A percentile compares a stretch with the other conserved stretches of the same genome.
These are phyloP conservation scores for Podaxis pistillaris DNA, from an alignment of 768 basidiomycete species.

Conservation along the genomic window DNA sequence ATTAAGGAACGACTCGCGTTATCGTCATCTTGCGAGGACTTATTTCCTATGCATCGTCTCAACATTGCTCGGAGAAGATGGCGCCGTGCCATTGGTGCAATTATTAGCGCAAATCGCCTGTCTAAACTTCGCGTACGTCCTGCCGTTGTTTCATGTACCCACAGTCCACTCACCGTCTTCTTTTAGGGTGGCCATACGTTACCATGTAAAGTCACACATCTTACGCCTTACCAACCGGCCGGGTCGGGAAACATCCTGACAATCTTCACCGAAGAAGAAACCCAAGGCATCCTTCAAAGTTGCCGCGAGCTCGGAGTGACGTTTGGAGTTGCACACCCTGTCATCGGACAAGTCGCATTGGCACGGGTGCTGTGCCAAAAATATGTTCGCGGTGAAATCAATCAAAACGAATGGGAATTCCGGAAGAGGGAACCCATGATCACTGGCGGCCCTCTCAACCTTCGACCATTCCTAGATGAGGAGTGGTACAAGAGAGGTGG, in stretches of 20 bases:
- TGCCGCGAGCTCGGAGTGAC: conserved; percentile 45
- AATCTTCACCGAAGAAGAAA: conserved; percentile 29
- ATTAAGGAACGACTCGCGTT: conserved; percentile 40
- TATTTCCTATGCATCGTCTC: conserved; percentile 31
- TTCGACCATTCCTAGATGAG: conserved; percentile 48
- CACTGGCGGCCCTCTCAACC: conserved; percentile 47
- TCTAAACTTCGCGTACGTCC: conserved; percentile 34
- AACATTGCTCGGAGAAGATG: conserved; percentile 40
- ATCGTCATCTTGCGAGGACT: conserved; percentile 34
- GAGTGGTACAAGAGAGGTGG: conserved; percentile 48
- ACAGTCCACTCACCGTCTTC: not conserved
- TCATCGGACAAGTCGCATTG: conserved; percentile 51
- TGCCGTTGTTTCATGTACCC: not conserved
- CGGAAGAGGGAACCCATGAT: conserved; percentile 48
- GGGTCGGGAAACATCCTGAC: conserved; percentile 24
- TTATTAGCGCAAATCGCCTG: conserved; percentile 33
- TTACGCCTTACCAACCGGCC: conserved; percentile 36
- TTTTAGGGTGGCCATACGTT: conserved; percentile 57
- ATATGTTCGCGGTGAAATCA: conserved; percentile 47
- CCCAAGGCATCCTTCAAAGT: conserved; percentile 29
- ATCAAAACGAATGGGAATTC: conserved; percentile 50
- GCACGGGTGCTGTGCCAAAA: conserved; percentile 48
- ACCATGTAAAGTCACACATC: conserved; percentile 38
- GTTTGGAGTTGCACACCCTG: conserved; percentile 48
- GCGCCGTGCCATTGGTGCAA: conserved; percentile 39